Evolutionary conservation across 768 basidiomycete species (phyloP).

Genomic region (Lentinula lateritia): DNA sequence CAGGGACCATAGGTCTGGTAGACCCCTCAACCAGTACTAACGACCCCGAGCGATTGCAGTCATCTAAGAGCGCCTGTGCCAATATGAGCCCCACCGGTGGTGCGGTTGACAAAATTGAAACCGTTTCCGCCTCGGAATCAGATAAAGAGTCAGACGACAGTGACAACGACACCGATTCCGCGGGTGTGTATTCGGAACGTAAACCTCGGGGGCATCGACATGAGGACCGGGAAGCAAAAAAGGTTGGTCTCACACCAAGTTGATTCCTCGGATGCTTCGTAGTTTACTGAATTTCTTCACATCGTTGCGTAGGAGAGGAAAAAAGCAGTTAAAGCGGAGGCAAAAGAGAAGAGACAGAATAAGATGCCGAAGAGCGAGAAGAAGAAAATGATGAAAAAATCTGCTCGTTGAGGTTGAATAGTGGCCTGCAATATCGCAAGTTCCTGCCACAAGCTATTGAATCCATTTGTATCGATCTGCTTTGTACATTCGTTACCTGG

Average conservation of each 20-base stretch:
- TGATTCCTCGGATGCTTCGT: slow-evolving; percentile 4
- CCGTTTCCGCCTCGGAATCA: slow-evolving; percentile 5
- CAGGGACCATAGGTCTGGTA: slow-evolving; percentile 79
- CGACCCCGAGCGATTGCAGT: background rate
- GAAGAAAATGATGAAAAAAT: slow-evolving; percentile 72
- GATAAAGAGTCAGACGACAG: slow-evolving; percentile 30
- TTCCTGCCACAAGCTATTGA: background rate
- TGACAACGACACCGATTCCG: slow-evolving; percentile 18
- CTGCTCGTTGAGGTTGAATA: slow-evolving; percentile 1
- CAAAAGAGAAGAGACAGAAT: slow-evolving; percentile 79
- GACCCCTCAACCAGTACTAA: slow-evolving; percentile 20
- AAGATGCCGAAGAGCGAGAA: slow-evolving; percentile 98
- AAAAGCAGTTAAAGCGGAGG: slow-evolving; percentile 81
- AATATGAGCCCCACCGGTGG: slow-evolving; percentile 16
- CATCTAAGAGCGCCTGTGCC: slow-evolving; percentile 8
- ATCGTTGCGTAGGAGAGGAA: slow-evolving; percentile 71
- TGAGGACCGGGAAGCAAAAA: slow-evolving; percentile 89
- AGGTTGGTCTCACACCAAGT: slow-evolving; percentile 39
- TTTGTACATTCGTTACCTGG: background rate
- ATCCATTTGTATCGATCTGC: background rate
- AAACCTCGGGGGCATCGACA: slow-evolving; percentile 82
- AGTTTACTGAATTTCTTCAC: slow-evolving; percentile 8
- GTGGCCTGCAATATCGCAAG: background rate
- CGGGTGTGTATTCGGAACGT: slow-evolving; percentile 40
- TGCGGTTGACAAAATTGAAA: slow-evolving; percentile 24